Percentiles rank a stretch among this genome's conserved stretches.
Conservation (phyloP, 805 yeast genomes). For the Debaryomyces tyrocola region DNA sequence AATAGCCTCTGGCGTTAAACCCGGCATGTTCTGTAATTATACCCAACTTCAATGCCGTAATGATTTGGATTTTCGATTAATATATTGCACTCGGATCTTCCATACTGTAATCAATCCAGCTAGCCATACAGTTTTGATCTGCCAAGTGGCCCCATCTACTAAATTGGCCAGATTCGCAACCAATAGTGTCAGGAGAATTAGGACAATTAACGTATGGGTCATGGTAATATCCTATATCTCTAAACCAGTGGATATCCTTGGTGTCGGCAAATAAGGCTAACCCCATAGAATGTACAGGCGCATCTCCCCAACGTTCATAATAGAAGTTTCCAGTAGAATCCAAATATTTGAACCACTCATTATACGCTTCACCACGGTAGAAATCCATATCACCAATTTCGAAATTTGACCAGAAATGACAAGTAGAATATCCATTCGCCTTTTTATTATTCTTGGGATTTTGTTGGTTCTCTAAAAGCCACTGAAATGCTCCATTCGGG, state of each 20-base stretch:
- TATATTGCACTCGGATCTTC: constrained; percentile 16
- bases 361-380: constrained; percentile 66
- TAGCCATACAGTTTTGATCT: constrained; percentile 74
- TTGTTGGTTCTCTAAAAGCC: constrained; percentile 52
- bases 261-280: constrained; percentile 70
- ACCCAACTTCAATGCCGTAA: no score
- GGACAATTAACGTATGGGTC: constrained; percentile 80
- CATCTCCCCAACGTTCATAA: constrained; percentile 94
- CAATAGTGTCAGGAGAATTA: constrained; percentile 39
- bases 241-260: constrained; percentile 76
- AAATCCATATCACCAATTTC: constrained; percentile 87
- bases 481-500: constrained; percentile 50
- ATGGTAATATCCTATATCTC: constrained; percentile 79
- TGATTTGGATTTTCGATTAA: constrained; percentile 1
- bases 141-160: constrained; percentile 48
- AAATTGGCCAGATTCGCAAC: constrained; percentile 58
- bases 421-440: constrained; percentile 58
- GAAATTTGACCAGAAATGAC: constrained; percentile 91
- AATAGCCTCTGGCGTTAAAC: no score
- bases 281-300: constrained; percentile 84
- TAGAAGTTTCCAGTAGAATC: constrained; percentile 79
- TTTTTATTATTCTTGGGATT: constrained; percentile 43
- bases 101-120: constrained; percentile 56
- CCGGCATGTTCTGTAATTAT: no score
- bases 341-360: constrained; percentile 58